A percentile compares a stretch with the other conserved stretches of the same genome.
Conservation (phyloP, 441 rosid genomes). For the Bruguiera hainesii region DNA sequence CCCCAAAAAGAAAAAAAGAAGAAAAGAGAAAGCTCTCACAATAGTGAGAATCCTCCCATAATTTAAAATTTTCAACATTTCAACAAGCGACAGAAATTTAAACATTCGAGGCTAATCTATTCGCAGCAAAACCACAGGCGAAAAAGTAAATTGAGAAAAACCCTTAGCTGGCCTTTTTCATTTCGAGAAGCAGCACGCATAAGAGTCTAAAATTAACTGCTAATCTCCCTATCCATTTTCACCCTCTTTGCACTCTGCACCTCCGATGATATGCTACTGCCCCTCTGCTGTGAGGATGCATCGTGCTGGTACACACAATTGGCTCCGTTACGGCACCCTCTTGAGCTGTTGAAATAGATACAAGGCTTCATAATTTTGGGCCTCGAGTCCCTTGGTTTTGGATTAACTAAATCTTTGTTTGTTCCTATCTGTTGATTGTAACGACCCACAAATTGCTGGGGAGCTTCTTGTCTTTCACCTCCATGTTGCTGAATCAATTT, state of each 20-base stretch:
- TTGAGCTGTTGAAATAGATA: constrained; percentile 74
- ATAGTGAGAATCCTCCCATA: background rate
- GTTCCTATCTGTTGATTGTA: constrained; percentile 41
- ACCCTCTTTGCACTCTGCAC: constrained; percentile 62
- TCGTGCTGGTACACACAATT: constrained; percentile 86
- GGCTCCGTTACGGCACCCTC: constrained; percentile 93
- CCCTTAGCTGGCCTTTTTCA: constrained; percentile 21
- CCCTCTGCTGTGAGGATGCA: constrained; percentile 46
- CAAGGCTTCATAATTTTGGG: constrained; percentile 87
- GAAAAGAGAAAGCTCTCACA: no score
- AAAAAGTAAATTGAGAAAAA: constrained; percentile 18
- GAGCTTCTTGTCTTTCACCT: constrained; percentile 67
- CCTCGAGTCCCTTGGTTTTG: constrained; percentile 54
- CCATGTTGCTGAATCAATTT: constrained; percentile 97
- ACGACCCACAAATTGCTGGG: constrained; percentile 40
- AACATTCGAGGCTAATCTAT: constrained; percentile 6
- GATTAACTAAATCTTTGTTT: constrained; percentile 49
- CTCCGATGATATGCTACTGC: constrained; percentile 42
- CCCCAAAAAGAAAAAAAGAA: no score
- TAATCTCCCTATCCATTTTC: constrained; percentile 88
- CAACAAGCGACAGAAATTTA: background rate
- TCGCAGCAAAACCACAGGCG: constrained; percentile 28
- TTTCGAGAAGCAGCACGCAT: constrained; percentile 20
- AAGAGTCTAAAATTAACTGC: constrained; percentile 32
- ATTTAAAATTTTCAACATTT: background rate